Conservation (phyloP, 2,329 filamentous ascomycete species). For the Clarireedia hainanense region DNA sequence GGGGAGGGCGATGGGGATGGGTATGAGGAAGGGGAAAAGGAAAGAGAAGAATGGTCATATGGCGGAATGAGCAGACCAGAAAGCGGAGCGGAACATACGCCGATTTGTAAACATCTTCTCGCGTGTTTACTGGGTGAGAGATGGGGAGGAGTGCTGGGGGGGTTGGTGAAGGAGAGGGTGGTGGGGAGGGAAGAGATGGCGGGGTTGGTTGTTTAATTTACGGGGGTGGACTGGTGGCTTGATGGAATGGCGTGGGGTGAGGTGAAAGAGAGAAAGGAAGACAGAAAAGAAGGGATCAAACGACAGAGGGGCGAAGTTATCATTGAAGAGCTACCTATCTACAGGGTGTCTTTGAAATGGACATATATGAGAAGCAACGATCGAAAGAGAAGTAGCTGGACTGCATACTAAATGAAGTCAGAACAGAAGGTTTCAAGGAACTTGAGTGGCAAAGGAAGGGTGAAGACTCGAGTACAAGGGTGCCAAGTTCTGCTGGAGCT, state of each 20-base stretch:
- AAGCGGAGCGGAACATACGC: constrained; percentile 28
- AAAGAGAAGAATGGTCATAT: constrained; percentile 31
- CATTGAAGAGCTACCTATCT: too few relatives aligned
- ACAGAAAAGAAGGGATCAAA: too few relatives aligned
- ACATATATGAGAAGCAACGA: too few relatives aligned
- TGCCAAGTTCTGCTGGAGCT: too few relatives aligned
- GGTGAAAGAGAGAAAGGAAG: background rate
- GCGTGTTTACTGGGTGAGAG: constrained; percentile 69
- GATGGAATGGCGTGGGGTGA: background rate
- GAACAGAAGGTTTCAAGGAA: too few relatives aligned
- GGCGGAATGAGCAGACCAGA: constrained; percentile 38
- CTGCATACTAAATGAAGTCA: too few relatives aligned
- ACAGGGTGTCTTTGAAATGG: too few relatives aligned
- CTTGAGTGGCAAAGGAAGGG: too few relatives aligned
- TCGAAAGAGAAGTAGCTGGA: too few relatives aligned
- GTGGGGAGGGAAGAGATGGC: constrained; percentile 62
- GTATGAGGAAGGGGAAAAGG: constrained; percentile 12
- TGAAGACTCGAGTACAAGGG: too few relatives aligned
- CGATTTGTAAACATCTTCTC: constrained; percentile 81
- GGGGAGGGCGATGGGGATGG: constrained; percentile 8
- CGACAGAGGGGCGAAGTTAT: too few relatives aligned
- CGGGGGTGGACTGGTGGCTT: background rate
- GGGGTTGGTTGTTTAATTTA: constrained; percentile 45
- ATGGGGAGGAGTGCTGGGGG: constrained; percentile 50
- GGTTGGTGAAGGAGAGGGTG: constrained; percentile 45